Conservation (phyloP, 1,284 basidiomycete genomes). For the Psilocybe mexicana region DNA sequence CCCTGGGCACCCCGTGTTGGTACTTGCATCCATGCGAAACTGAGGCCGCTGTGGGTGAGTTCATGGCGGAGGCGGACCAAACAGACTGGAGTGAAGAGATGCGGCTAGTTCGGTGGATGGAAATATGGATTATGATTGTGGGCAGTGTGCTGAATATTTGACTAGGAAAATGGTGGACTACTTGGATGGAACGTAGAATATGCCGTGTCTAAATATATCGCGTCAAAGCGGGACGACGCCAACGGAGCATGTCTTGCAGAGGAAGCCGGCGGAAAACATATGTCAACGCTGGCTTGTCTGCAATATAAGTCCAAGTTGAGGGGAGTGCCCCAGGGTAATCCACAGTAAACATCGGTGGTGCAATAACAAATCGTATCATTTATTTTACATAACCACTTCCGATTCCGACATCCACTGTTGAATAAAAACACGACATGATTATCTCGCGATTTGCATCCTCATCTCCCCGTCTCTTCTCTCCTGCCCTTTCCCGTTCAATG, state of each 20-base stretch:
- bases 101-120: constrained; percentile 52
- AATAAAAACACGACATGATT: constrained; percentile 38
- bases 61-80: constrained; percentile 50
- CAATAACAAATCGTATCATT: constrained; percentile 35
- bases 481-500: constrained; percentile 48
- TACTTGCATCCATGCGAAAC: constrained; percentile 85
- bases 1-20: constrained; percentile 71
- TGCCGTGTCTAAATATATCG: background rate
- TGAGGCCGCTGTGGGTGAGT: constrained; percentile 59
- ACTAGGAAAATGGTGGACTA: background rate
- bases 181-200: background rate
- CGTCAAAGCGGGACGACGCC: background rate
- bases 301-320: background rate
- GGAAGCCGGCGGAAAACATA: constrained; percentile 25
- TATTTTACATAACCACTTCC: constrained; percentile 8
- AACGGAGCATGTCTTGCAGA: background rate
- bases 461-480: constrained; percentile 40
- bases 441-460: constrained; percentile 37
- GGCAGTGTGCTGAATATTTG: constrained; percentile 56
- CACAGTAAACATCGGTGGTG: constrained; percentile 16
- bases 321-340: background rate
- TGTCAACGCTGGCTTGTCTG: constrained; percentile 18
- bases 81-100: constrained; percentile 31
- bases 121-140: constrained; percentile 75
- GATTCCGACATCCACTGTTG: background rate